Percentiles rank a stretch among this genome's conserved stretches.
Conservation (phyloP, 371 early-diverging fungal genomes). For the Lichtheimia corymbifera region DNA sequence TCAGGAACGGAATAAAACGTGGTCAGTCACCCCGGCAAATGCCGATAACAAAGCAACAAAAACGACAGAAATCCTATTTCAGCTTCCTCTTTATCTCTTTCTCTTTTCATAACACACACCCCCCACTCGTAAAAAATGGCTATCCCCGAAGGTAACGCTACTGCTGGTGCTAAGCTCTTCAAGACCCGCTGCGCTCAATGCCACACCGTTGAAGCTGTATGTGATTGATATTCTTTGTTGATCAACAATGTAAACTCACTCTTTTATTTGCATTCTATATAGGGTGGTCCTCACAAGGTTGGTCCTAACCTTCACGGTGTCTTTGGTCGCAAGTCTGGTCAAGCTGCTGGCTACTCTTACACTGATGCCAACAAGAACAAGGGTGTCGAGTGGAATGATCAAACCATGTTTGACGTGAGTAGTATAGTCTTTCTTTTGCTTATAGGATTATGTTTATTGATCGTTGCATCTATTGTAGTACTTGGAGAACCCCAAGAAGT, state of each 20-base stretch:
- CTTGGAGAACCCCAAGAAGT: conserved; percentile 97
- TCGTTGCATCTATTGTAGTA: conserved; percentile 32
- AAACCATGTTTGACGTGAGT: conserved; percentile 72
- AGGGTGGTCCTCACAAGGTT: conserved; percentile 89
- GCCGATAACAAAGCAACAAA: too few species aligned
- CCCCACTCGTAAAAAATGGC: too few species aligned
- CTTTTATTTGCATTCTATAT: background rate
- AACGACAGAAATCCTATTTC: too few species aligned
- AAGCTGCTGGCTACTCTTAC: conserved; percentile 87
- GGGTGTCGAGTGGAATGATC: conserved; percentile 84
- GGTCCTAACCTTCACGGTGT: conserved; percentile 96
- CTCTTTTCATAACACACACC: too few species aligned
- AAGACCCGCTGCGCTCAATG: conserved; percentile 98
- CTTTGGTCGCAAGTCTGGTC: conserved; percentile 88
- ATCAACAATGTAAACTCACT: too few species aligned
- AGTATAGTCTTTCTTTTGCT: background rate
- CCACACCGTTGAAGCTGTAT: conserved; percentile 91
- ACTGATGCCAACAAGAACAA: conserved; percentile 92
- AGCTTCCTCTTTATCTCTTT: too few species aligned
- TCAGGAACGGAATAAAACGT: too few species aligned
- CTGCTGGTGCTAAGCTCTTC: conserved; percentile 95
- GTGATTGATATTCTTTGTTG: conserved; percentile 6
- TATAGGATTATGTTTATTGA: background rate
- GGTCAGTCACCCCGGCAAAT: too few species aligned
- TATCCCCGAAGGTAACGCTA: conserved; percentile 34